Base-by-base conservation (phyloP, 495 filamentous ascomycete genomes). In the Talaromyces proteolyticus region DNA sequence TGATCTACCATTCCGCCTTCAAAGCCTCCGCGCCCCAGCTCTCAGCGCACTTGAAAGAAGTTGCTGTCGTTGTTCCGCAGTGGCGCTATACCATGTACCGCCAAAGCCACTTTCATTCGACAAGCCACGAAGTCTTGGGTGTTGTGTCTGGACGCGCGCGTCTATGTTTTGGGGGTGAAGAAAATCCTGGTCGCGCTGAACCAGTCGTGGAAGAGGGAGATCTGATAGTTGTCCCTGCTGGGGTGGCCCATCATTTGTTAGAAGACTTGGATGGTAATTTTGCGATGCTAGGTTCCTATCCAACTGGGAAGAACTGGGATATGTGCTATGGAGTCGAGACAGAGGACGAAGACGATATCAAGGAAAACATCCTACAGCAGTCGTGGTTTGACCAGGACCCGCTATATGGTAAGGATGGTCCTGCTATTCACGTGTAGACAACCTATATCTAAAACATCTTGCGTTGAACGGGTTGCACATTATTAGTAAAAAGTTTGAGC, bases 71-170 rank as follows among this genome's bases (percentile, higher is more conserved):
- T 16, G 54, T 53, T 3, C 82, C 83, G n/a, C 75, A 82, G 48
- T 86, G 84, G 84, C 66, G 76, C 6, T 84, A 81, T 63, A 79
- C 77, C 7, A 87, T 87, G 84, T 87, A 81, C 63, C 63, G 55
- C 42, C 69, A 68, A 17, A 78, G 77, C 16, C 84, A 86, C 60
- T 89, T 83, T 61, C 85, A 88, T 57, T 76, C 65, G 41, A 86
- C 77, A 1, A 73, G 76, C 2, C 84, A 88, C 56, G 83, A 88
- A 61, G 76, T 87, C 11, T 70, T 90, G 3, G 78, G 72, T 40
- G 70, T 87, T 23, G 71, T 73, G 19, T 63, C 61, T 11, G 85
- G 85, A 0, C 66, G 62, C 11, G 83, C 85, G 7, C 73, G 63
- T 25, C 67, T 89, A 20, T 87, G 82, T 53, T 87, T 88, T 57